phyloP scores from a whole-genome alignment of 495 filamentous ascomycete genomes.

The Neurospora sp. region DNA sequence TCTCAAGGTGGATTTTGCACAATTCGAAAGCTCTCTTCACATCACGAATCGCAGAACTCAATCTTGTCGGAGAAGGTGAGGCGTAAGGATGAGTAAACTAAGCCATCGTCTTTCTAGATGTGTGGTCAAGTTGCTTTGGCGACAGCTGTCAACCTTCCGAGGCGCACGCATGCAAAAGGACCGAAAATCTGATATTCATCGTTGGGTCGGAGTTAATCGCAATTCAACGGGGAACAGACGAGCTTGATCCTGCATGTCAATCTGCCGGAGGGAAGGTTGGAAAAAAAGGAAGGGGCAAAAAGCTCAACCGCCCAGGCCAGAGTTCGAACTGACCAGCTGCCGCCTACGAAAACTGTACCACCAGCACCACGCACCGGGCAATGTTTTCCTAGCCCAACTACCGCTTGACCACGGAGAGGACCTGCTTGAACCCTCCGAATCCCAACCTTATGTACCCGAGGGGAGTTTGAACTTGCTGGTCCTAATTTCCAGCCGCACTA shows the following conservation, averaged over 20 bases:
- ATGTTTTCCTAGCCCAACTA: background rate
- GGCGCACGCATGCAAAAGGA: background rate
- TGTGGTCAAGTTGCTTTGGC: background rate
- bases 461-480: background rate
- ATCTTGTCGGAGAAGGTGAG: background rate
- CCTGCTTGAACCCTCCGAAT: background rate
- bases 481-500: background rate
- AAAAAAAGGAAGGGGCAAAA: background rate
- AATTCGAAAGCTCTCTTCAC: background rate
- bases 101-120: background rate
- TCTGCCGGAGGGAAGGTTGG: background rate
- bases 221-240: background rate
- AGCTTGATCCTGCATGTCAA: background rate
- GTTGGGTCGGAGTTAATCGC: background rate
- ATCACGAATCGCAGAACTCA: background rate
- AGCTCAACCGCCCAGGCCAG: background rate
- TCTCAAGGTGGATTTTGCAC: background rate
- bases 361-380: background rate
- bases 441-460: background rate
- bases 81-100: background rate
- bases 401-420: background rate
- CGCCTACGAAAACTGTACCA: background rate
- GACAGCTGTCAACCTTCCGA: background rate
- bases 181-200: background rate
- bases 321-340: background rate